Base-by-base conservation (phyloP, 345 rosid species). In the Aethionema arabicum region DNA sequence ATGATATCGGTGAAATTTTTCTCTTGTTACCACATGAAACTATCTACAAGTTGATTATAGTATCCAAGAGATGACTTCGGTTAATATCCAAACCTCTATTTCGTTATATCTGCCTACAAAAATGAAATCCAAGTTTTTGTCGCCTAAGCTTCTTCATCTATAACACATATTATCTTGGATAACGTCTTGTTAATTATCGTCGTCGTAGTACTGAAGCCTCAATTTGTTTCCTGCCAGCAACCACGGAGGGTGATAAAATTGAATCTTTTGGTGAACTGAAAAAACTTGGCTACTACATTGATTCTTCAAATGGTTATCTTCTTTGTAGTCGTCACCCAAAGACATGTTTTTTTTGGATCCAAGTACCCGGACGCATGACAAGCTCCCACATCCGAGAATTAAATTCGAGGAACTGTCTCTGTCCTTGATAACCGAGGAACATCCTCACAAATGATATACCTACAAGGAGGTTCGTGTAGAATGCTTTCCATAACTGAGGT, bases 281-380 rank as follows among this genome's bases (percentile, higher is more conserved):
- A 8, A 69, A 59, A 54, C 74, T 82, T 48, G 91, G 87, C 11
- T 85, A 82, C 75, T 82, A 82, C 63, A 80, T 85, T 5, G 91
- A 85, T 72, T 80, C 87, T 36, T 75, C 79, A 14, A 72, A 79
- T 11, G 87, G 91, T 29, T 42, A 77, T 68, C 76, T 85, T 64
- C 85, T 85, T 11, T 82, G 87, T 52, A 87, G 90, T 38, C 78
- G 90, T 10, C 87, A 85, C 69, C 87, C 90, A 5, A 85, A 77
- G 69, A 57, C 79, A 53, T 85, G 82, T 65, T 80, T 77, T 63
- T 82, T 51, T 85, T 79, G 82, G 78, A 85, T 77, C 81, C 77
- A 0, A n/a, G n/a, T n/a, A n/a, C n/a, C n/a, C n/a, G n/a, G n/a
- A n/a, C n/a, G n/a, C n/a, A n/a, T n/a, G n/a, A n/a, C n/a, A n/a